phyloP scores from a whole-genome alignment of 2,329 filamentous ascomycete genomes.

The Neopestalotiopsis sp. region DNA sequence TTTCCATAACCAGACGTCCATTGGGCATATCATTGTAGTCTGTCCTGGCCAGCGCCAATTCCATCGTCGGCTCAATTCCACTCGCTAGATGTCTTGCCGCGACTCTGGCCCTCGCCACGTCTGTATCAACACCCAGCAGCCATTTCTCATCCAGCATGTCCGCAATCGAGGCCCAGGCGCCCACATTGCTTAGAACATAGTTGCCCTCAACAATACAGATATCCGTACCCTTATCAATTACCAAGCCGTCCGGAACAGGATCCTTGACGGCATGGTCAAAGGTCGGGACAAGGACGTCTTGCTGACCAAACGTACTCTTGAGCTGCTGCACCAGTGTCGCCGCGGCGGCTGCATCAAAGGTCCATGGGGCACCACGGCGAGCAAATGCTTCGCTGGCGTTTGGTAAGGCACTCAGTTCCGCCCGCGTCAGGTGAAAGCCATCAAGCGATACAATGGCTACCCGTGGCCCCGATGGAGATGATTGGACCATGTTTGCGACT shows the following conservation, averaged over 20 bases:
- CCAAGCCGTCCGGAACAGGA: conserved; percentile 24
- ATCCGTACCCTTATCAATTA: conserved; percentile 19
- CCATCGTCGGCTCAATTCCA: conserved; percentile 44
- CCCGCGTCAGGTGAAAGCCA: conserved; percentile 35
- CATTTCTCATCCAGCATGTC: conserved; percentile 44
- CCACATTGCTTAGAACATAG: conserved; percentile 35
- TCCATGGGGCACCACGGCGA: conserved; percentile 39
- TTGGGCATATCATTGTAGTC: conserved; percentile 44
- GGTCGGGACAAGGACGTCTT: conserved; percentile 24
- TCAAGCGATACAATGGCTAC: conserved; percentile 33
- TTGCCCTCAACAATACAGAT: conserved; percentile 31
- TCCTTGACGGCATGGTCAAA: conserved; percentile 32
- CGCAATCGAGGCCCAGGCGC: conserved; percentile 39
- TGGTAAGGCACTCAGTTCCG: conserved; percentile 32
- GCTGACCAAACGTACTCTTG: neutral
- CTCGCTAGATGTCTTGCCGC: conserved; percentile 43
- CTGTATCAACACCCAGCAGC: conserved; percentile 44
- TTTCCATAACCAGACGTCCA: conserved; percentile 24
- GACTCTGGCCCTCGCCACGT: conserved; percentile 40
- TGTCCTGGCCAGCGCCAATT: conserved; percentile 39
- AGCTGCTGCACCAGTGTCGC: conserved; percentile 27
- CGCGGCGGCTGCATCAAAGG: conserved; percentile 33
- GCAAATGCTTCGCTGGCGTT: conserved; percentile 36
- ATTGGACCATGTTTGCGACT: conserved; percentile 21
- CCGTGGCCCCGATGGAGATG: conserved; percentile 10